These are phyloP conservation scores for Dioszegia crocea DNA, from an alignment of 768 basidiomycete genomes.

Conservation along the genomic window DNA sequence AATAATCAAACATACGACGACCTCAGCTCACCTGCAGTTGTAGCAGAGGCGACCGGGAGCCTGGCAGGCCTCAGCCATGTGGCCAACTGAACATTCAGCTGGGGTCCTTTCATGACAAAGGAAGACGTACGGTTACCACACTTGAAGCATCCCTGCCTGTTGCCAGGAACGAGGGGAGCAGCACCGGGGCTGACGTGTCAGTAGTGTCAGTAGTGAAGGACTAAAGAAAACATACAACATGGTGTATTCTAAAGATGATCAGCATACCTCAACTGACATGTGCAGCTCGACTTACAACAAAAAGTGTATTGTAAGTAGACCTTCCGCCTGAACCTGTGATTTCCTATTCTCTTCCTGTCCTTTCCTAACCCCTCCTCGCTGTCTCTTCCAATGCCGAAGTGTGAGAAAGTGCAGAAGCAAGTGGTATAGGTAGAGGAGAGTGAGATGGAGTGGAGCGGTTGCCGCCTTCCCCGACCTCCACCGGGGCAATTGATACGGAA, in stretches of 20 bases:
- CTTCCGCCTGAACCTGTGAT: background rate
- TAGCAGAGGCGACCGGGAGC: constrained; percentile 86
- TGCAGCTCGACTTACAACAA: background rate
- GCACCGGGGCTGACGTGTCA: constrained; percentile 16
- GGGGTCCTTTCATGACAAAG: background rate
- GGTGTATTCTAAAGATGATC: constrained; percentile 1
- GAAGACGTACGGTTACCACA: constrained; percentile 67
- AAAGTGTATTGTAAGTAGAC: background rate
- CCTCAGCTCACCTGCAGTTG: constrained; percentile 60
- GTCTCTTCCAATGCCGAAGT: constrained; percentile 12
- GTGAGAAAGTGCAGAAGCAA: background rate
- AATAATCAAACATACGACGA: background rate
- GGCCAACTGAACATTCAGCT: constrained; percentile 62
- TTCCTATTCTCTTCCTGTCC: background rate
- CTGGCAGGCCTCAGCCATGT: constrained; percentile 86
- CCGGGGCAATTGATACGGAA: background rate
- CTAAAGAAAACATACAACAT: constrained; percentile 31
- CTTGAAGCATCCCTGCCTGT: constrained; percentile 46
- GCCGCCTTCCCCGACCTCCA: background rate
- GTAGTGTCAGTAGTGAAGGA: background rate
- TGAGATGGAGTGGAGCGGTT: background rate
- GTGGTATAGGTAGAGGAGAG: background rate
- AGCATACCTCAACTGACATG: background rate
- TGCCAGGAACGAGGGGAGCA: constrained; percentile 33
- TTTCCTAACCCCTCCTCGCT: constrained; percentile 18